A percentile compares a stretch with the other conserved stretches of the same genome.
Conservation (phyloP, 2,329 filamentous ascomycete genomes). For the Colletotrichum horii region DNA sequence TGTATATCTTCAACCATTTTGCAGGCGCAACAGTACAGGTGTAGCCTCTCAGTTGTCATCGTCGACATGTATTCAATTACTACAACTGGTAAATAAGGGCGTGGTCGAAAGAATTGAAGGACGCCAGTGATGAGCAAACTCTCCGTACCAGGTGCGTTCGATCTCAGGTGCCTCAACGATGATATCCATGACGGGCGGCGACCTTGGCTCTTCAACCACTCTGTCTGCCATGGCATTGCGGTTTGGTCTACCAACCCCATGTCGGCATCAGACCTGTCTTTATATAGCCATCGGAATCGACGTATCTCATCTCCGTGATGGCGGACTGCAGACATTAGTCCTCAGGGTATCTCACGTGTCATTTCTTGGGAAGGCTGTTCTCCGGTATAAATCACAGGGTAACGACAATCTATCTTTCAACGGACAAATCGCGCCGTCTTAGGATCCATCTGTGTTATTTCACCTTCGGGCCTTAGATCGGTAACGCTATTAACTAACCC, state of each 20-base stretch:
- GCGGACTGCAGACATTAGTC: background rate
- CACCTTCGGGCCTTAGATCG: background rate
- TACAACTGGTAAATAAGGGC: background rate
- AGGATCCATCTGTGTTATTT: too few species aligned
- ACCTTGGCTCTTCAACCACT: background rate
- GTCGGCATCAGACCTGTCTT: background rate
- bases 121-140: background rate
- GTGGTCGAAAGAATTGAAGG: background rate
- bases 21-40: background rate
- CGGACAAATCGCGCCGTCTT: too few species aligned
- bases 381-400: background rate
- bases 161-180: background rate
- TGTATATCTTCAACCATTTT: too few species aligned
- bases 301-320: background rate
- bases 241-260: background rate
- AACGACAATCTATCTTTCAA: too few species aligned
- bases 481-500: background rate
- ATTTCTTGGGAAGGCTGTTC: background rate
- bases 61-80: background rate
- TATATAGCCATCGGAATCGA: background rate
- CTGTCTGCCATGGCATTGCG: too few species aligned
- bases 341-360: background rate
- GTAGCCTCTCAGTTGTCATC: too few species aligned
- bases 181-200: accelerated
- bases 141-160: background rate